phyloP scores from a whole-genome alignment of 2,329 filamentous ascomycete species.

The Xenoacremonium recifei region DNA sequence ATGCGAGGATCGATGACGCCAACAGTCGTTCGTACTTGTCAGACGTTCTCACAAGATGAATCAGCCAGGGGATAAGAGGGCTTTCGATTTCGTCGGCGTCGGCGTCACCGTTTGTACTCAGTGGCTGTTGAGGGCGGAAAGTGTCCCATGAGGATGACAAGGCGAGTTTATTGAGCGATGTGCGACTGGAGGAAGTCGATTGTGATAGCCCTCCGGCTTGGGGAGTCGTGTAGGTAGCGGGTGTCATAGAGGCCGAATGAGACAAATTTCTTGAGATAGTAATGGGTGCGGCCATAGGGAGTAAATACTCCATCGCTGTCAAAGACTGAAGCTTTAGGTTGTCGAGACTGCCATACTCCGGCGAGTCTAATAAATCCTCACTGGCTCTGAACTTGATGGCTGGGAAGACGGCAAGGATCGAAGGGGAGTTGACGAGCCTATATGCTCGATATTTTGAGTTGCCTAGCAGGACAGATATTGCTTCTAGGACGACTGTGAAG shows the following conservation, averaged over 20 bases:
- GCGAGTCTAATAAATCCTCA: constrained; percentile 33
- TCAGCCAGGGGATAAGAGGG: constrained; percentile 70
- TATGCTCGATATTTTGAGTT: constrained; percentile 78
- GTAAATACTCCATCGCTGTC: constrained; percentile 57
- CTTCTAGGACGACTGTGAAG: constrained; percentile 71
- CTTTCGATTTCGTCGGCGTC: constrained; percentile 63
- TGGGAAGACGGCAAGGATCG: constrained; percentile 68
- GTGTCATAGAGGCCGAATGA: constrained; percentile 20
- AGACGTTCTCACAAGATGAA: constrained; percentile 60
- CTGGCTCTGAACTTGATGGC: constrained; percentile 52
- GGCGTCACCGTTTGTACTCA: constrained; percentile 28
- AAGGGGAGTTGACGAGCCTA: constrained; percentile 66
- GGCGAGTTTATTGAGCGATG: constrained; percentile 27
- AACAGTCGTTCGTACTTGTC: constrained; percentile 61
- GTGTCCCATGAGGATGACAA: constrained; percentile 32
- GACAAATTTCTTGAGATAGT: constrained; percentile 34
- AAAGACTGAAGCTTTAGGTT: constrained; percentile 37
- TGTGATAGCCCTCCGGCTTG: constrained; percentile 16
- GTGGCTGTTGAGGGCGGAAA: constrained; percentile 28
- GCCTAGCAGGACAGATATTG: constrained; percentile 72
- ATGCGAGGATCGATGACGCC: constrained; percentile 67
- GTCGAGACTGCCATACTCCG: constrained; percentile 50
- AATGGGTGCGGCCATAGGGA: constrained; percentile 51
- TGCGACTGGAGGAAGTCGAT: constrained; percentile 27
- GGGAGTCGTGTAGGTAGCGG: not conserved